phyloP scores from a whole-genome alignment of 2,329 filamentous ascomycete species.

The Periconia digitata region DNA sequence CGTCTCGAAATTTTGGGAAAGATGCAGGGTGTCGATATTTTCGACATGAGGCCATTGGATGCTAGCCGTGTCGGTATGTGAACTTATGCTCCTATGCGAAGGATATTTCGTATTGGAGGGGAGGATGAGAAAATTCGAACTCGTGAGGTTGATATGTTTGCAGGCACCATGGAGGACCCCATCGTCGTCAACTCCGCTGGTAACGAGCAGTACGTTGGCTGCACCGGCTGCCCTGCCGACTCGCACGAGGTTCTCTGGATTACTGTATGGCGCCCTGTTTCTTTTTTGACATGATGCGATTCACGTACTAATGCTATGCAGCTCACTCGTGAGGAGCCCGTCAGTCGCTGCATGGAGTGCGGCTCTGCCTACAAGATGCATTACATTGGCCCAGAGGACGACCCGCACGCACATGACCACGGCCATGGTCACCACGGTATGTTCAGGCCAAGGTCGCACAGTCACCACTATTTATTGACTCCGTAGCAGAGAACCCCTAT shows the following conservation, averaged over 20 bases:
- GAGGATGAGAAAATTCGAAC: not conserved
- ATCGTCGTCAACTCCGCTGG: constrained; percentile 89
- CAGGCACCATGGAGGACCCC: constrained; percentile 82
- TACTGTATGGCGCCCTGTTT: constrained; percentile 61
- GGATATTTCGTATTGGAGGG: not conserved
- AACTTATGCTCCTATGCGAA: not conserved
- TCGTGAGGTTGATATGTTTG: constrained; percentile 18
- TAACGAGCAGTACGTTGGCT: constrained; percentile 94
- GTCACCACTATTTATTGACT: not conserved
- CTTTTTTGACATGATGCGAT: not conserved
- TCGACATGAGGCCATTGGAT: constrained; percentile 97
- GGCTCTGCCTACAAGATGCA: constrained; percentile 98
- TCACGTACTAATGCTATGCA: constrained; percentile 38
- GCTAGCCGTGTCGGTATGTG: constrained; percentile 77
- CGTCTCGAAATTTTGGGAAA: constrained; percentile 98
- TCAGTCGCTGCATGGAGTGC: constrained; percentile 96
- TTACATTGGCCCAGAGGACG: constrained; percentile 82
- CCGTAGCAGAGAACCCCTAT: constrained; percentile 50
- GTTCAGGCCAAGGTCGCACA: constrained; percentile 1
- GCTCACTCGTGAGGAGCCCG: constrained; percentile 84
- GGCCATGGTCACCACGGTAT: constrained; percentile 36
- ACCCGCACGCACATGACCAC: constrained; percentile 65
- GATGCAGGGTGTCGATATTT: constrained; percentile 97
- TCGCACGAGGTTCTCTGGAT: constrained; percentile 91
- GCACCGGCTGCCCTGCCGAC: constrained; percentile 91